Conservation (phyloP, 129 eudicot species). For the Artemisia argyi region DNA sequence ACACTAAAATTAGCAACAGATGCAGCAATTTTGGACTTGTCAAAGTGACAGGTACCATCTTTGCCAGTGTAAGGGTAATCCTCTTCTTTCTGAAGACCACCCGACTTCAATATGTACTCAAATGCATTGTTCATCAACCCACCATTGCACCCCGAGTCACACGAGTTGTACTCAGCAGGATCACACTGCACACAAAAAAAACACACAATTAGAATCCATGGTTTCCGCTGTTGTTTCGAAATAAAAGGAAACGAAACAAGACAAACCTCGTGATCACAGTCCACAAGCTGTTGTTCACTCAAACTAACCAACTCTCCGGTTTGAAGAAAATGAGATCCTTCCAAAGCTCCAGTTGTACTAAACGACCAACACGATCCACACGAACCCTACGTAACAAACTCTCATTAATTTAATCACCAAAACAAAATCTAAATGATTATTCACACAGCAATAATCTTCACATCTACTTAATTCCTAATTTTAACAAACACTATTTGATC, state of each 20-base stretch:
- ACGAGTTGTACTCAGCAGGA: slow-evolving; percentile 54
- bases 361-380: slow-evolving; percentile 98
- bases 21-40: slow-evolving; percentile 70
- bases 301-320: slow-evolving; percentile 92
- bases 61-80: slow-evolving; percentile 82
- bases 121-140: slow-evolving; percentile 92
- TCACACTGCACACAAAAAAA: slow-evolving; percentile 56
- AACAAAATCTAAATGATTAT: too few species aligned
- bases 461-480: too few species aligned
- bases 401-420: not conserved
- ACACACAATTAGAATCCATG: not conserved
- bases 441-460: too few species aligned
- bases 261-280: slow-evolving; percentile 93
- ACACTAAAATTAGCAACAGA: slow-evolving; percentile 77
- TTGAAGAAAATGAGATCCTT: slow-evolving; percentile 77
- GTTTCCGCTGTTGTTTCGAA: not conserved
- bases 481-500: not conserved
- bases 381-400: slow-evolving; percentile 55
- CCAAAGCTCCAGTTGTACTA: slow-evolving; percentile 84
- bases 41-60: slow-evolving; percentile 70
- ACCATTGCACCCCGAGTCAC: slow-evolving; percentile 88
- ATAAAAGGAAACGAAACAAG: slow-evolving; percentile 5
- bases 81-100: slow-evolving; percentile 67
- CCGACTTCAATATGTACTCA: slow-evolving; percentile 67
- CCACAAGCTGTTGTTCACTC: slow-evolving; percentile 96